Evolutionary conservation across 1,139 yeast genomes (phyloP).

Genomic region (Pneumocystis murina): DNA sequence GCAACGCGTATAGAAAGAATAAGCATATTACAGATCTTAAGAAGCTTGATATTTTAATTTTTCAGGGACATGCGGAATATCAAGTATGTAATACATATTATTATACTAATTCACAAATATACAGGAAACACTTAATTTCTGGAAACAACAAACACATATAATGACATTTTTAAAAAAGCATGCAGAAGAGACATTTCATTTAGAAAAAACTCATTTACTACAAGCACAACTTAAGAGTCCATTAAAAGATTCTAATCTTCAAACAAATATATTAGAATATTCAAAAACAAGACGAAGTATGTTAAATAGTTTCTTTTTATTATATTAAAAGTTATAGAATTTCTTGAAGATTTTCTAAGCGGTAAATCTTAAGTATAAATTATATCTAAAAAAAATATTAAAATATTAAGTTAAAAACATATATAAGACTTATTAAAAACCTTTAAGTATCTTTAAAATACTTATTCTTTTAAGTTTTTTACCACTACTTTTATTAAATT

Average conservation of each 20-base stretch:
- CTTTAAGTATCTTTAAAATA: too few species aligned
- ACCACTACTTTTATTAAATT: too few species aligned
- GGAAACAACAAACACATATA: constrained; percentile 84
- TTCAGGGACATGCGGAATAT: constrained; percentile 73
- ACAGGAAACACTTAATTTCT: constrained; percentile 61
- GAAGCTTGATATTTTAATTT: constrained; percentile 50
- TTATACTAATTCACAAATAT: background rate
- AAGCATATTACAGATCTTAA: constrained; percentile 55
- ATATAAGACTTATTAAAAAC: background rate
- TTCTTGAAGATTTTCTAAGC: background rate
- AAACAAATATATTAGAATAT: background rate
- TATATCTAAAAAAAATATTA: background rate
- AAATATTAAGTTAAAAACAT: background rate
- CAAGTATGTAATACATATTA: constrained; percentile 27
- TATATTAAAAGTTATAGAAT: background rate
- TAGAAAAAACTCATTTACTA: background rate
- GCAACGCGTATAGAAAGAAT: constrained; percentile 83
- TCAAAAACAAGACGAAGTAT: background rate
- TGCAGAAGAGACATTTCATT: background rate
- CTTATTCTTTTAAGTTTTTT: too few species aligned
- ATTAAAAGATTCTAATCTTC: background rate
- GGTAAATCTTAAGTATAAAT: background rate
- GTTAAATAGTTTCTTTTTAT: background rate
- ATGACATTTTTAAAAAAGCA: constrained; percentile 36
- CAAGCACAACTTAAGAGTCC: background rate